phyloP scores from a whole-genome alignment of 2,329 filamentous ascomycete species.

The Fusarium concolor region DNA sequence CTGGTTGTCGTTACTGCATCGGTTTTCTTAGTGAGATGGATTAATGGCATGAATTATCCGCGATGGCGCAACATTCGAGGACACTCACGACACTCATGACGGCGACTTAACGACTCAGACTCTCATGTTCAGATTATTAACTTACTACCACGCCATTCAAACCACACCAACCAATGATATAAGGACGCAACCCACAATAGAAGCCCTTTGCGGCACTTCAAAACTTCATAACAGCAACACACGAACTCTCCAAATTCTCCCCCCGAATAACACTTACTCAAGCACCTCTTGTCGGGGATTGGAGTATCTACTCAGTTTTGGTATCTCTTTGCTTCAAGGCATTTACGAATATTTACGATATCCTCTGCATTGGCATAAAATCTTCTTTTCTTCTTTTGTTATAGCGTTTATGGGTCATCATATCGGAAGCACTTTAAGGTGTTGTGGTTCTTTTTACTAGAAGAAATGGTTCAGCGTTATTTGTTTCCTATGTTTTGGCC shows the following conservation, averaged over 20 bases:
- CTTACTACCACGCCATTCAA: background rate
- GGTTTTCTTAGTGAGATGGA: constrained; percentile 82
- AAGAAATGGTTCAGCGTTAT: constrained; percentile 15
- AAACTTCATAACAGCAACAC: background rate
- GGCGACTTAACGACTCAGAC: background rate
- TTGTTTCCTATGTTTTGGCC: background rate
- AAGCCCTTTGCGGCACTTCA: background rate
- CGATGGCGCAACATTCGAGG: background rate
- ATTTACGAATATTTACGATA: constrained; percentile 40
- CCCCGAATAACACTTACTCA: background rate
- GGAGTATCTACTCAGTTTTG: constrained; percentile 3
- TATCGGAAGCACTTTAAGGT: constrained; percentile 37
- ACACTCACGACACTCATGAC: background rate
- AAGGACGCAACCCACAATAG: background rate
- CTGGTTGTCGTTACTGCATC: constrained; percentile 77
- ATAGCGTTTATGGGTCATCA: constrained; percentile 1
- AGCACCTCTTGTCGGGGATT: background rate
- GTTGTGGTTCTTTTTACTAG: constrained; percentile 21
- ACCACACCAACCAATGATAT: background rate
- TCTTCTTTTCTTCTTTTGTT: background rate
- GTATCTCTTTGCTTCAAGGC: constrained; percentile 31
- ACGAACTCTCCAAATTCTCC: background rate
- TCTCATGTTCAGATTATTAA: background rate
- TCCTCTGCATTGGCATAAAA: constrained; percentile 18
- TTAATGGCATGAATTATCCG: constrained; percentile 1